A percentile compares a stretch with the other conserved stretches of the same genome.
phyloP scores from a whole-genome alignment of 2,329 filamentous ascomycete species.

The Leptographium galeiforme region DNA sequence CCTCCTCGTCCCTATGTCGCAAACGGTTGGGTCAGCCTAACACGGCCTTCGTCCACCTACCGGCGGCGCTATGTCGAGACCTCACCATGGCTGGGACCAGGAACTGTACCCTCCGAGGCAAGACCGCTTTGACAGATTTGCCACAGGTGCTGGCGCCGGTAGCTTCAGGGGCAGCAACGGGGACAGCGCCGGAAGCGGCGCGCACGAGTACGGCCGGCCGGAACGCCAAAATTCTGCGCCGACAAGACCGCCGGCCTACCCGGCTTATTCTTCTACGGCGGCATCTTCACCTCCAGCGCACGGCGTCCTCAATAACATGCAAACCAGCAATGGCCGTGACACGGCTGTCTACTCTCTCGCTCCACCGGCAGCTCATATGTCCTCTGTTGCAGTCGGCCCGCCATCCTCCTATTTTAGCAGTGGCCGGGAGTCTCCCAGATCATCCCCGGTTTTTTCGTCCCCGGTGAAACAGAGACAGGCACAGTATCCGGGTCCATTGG shows the following conservation, averaged over 20 bases:
- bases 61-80: constrained; percentile 23
- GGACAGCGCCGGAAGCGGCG: neutral
- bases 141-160: neutral
- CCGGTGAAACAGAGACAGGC: neutral
- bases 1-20: constrained; percentile 18
- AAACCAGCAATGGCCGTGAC: neutral
- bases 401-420: neutral
- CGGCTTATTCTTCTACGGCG: constrained; percentile 12
- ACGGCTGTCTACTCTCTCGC: neutral
- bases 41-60: constrained; percentile 18
- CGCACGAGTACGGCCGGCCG: neutral
- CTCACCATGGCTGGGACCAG: constrained; percentile 18
- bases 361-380: neutral
- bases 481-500: neutral
- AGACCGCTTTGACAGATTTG: neutral
- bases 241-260: constrained; percentile 11
- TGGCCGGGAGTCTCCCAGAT: no score
- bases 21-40: constrained; percentile 17
- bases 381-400: neutral
- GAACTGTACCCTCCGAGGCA: constrained; percentile 17
- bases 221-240: neutral
- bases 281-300: neutral
- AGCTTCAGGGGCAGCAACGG: neutral
- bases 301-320: neutral
- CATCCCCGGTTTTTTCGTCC: no score